A percentile compares a stretch with the other conserved stretches of the same genome.
Evolutionary conservation across 2,329 filamentous ascomycete genomes (phyloP).

Genomic region (Clathrospora elynae): DNA sequence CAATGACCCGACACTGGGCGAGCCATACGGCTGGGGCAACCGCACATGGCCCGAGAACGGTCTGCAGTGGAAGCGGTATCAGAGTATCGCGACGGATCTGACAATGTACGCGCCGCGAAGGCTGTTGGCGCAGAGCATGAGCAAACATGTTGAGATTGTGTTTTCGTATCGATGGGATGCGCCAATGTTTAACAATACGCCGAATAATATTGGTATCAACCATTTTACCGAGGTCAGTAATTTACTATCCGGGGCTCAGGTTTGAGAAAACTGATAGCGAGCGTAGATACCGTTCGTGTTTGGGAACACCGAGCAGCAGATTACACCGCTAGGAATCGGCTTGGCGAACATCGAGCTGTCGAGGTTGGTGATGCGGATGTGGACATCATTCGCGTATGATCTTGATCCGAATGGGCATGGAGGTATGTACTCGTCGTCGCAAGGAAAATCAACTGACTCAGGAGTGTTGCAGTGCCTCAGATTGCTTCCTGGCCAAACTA

Average conservation of each 20-base stretch:
- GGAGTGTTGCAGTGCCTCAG: slow-evolving; percentile 15
- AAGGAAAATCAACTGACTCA: neutral
- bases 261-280: slow-evolving; percentile 1
- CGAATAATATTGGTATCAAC: slow-evolving; percentile 32
- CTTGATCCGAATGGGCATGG: slow-evolving; percentile 39
- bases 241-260: no score
- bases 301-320: slow-evolving; percentile 33
- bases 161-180: slow-evolving; percentile 42
- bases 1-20: slow-evolving; percentile 51
- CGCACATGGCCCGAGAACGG: slow-evolving; percentile 38
- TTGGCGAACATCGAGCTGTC: slow-evolving; percentile 30
- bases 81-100: slow-evolving; percentile 37
- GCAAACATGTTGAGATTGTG: slow-evolving; percentile 24
- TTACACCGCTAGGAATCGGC: slow-evolving; percentile 35
- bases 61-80: slow-evolving; percentile 35
- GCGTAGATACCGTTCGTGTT: slow-evolving; percentile 38
- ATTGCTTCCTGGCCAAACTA: slow-evolving; percentile 30
- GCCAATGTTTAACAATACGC: slow-evolving; percentile 39
- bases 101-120: slow-evolving; percentile 38
- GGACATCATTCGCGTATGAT: slow-evolving; percentile 39
- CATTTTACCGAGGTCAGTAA: slow-evolving; percentile 36
- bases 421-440: slow-evolving; percentile 12
- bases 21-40: slow-evolving; percentile 49
- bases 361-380: slow-evolving; percentile 36
- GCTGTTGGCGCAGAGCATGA: slow-evolving; percentile 32